Conservation (phyloP, 2,329 filamentous ascomycete species). For the Penicillium sp. region DNA sequence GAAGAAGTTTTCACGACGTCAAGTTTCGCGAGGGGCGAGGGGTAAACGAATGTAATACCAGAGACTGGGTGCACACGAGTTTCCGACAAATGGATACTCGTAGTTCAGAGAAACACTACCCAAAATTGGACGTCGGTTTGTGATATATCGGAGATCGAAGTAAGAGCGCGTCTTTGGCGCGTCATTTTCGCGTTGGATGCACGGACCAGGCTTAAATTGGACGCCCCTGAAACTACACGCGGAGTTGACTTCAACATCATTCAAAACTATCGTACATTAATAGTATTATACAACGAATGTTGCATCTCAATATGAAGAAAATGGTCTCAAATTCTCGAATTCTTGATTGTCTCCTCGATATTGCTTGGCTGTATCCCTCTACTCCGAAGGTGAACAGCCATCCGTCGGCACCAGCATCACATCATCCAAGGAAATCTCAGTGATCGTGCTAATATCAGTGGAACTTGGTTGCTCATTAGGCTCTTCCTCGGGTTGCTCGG, state of each 20-base stretch:
- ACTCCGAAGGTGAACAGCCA: not conserved
- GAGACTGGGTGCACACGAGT: too few species aligned
- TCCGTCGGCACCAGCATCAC: not conserved
- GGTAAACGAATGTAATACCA: not conserved
- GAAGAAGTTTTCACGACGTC: not conserved
- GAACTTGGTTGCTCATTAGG: not conserved
- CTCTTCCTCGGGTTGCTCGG: not conserved
- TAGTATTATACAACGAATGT: not conserved
- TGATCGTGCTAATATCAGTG: not conserved
- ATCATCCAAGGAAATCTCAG: not conserved
- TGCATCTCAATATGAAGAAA: not conserved
- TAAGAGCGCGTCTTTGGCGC: not conserved
- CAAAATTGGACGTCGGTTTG: not conserved
- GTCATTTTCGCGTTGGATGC: slow-evolving; percentile 8
- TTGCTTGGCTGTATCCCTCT: not conserved
- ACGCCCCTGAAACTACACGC: not conserved
- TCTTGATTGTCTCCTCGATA: not conserved
- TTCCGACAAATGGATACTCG: not conserved
- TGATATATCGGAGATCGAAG: not conserved
- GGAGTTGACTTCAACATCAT: not conserved
- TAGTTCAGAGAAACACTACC: not conserved
- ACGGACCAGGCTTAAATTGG: slow-evolving; percentile 6
- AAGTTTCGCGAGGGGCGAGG: not conserved
- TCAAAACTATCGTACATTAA: not conserved
- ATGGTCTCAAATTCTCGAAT: not conserved